Base-by-base conservation (phyloP, 2,329 filamentous ascomycete species). In the Botrytis fabae region DNA sequence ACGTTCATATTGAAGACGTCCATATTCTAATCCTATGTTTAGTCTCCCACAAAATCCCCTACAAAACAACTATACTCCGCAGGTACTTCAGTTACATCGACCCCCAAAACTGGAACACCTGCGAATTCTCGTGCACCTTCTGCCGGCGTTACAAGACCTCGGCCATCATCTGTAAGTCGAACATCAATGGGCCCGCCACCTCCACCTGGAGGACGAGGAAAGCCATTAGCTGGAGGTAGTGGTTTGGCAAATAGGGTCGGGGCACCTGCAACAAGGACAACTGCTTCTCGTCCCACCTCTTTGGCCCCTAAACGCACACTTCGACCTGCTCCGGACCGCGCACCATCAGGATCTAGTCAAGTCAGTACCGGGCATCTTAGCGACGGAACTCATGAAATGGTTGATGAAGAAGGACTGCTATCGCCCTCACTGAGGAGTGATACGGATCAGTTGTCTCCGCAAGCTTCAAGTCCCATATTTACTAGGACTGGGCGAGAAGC, bases 1-100 rank as follows among this genome's bases (percentile, higher is more conserved):
- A 42, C 38, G 54, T 65, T 69, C 12, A 28, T 40, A 25, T 46
- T 35, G 42, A 71, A 51, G 63, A 20, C 22, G 22, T 62, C 14
- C 59, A 65, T 65, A 63, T 72, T 63, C 77, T 82, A 69, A 82
- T 76, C 2, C 57, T 70, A 59, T 59, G 25, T 77, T 57, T 79
- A 94, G 90, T 94, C 91, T 73, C 92, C 93, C 2, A 91, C 89
- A 0, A 95, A 93, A 79, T 95, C 92, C 1, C 93, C 93, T 2
- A 93, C 91, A 4, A 96, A 96, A 80, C 91, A 93, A 78, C 81
- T 92, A 44, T 70, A 64, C 54, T 83, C 83, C 28, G 85, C 89
- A 2, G 82, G 83, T 5, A 80, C 83, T 10, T 88, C 90, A 1
- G 90, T 87, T 77, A 81, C 86, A 8, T 84, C 86, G 2, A 88